A percentile compares a stretch with the other conserved stretches of the same genome.
Evolutionary conservation across 306 rosid species (phyloP).

Genomic region (Mimosa pudica): DNA sequence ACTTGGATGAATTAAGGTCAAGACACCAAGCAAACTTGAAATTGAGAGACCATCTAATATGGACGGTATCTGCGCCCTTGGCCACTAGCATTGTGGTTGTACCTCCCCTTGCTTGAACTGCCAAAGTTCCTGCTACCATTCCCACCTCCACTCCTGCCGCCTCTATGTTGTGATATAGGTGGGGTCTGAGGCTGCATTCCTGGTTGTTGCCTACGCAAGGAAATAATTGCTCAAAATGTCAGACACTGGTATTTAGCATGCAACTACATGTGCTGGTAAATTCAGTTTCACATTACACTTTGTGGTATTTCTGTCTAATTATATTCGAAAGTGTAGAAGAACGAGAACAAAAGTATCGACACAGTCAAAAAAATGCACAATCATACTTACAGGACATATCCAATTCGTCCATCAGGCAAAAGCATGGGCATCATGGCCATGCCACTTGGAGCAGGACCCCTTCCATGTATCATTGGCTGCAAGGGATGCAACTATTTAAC

Average conservation of each 20-base stretch:
- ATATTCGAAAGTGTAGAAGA: neutral
- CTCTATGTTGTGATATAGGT: conserved; percentile 58
- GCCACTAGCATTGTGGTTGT: conserved; percentile 53
- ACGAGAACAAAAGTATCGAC: neutral
- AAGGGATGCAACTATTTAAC: conserved; percentile 29
- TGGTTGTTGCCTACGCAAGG: conserved; percentile 80
- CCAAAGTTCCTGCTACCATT: conserved; percentile 52
- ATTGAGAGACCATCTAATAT: conserved; percentile 48
- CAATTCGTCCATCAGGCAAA: conserved; percentile 89
- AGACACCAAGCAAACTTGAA: conserved; percentile 12
- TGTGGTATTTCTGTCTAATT: neutral
- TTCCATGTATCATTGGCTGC: conserved; percentile 90
- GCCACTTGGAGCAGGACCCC: conserved; percentile 74
- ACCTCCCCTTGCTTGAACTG: conserved; percentile 68
- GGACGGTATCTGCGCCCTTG: conserved; percentile 89
- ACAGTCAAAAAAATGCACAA: neutral
- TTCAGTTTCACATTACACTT: neutral
- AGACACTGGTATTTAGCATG: neutral
- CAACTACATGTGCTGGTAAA: neutral
- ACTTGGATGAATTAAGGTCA: conserved; percentile 15
- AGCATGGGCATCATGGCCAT: conserved; percentile 99
- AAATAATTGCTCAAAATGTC: conserved; percentile 27
- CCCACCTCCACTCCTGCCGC: conserved; percentile 66
- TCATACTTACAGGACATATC: conserved; percentile 89
- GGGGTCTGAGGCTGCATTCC: conserved; percentile 62